Evolutionary conservation across 257 asterid genomes (phyloP).

Genomic region (Capsicum chinense): DNA sequence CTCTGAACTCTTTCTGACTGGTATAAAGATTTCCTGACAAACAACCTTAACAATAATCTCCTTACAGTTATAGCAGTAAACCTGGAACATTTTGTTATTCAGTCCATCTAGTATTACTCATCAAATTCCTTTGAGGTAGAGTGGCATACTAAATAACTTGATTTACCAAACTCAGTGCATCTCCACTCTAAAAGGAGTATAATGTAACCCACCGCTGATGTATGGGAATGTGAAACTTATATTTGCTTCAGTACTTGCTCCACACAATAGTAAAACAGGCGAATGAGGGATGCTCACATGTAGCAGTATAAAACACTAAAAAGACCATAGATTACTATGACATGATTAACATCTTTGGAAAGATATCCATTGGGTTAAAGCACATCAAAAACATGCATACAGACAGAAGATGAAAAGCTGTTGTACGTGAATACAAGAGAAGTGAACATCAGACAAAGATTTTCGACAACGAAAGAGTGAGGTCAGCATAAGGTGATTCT

Average conservation of each 20-base stretch:
- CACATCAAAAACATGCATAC: neutral
- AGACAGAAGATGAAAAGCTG: neutral
- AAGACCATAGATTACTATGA: neutral
- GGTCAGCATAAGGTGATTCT: conserved; percentile 9
- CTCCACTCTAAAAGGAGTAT: neutral
- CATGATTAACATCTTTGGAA: neutral
- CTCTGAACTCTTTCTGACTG: neutral
- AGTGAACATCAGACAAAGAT: neutral
- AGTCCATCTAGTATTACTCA: neutral
- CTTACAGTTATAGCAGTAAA: neutral
- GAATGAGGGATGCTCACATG: neutral
- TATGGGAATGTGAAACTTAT: neutral
- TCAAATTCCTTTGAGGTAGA: neutral
- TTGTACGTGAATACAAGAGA: neutral
- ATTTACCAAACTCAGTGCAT: neutral
- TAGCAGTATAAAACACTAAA: neutral
- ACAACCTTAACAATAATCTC: neutral
- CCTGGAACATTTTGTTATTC: neutral
- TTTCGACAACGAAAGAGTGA: neutral
- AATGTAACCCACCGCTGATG: neutral
- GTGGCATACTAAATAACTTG: neutral
- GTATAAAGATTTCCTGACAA: conserved; percentile 12
- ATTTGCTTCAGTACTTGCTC: neutral
- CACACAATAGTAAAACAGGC: neutral
- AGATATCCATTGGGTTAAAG: neutral